Evolutionary conservation across 768 basidiomycete genomes (phyloP).

Genomic region (Rhodotorula paludigena): DNA sequence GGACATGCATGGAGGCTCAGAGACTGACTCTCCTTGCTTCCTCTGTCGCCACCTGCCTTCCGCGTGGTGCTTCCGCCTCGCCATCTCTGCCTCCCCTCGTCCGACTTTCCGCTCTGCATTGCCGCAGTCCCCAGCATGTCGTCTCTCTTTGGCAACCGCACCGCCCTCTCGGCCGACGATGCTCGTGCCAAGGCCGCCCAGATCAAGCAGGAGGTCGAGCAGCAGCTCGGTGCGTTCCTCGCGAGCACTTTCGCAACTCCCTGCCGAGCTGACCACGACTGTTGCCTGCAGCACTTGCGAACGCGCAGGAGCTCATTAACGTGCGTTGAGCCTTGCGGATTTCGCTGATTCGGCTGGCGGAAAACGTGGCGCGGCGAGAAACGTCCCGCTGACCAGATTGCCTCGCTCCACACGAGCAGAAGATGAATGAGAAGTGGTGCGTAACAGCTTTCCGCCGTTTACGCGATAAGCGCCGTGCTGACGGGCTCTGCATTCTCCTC

Average conservation of each 20-base stretch:
- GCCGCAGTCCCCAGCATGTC: constrained; percentile 3
- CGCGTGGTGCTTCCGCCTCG: background rate
- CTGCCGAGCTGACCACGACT: background rate
- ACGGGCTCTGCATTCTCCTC: too few species aligned
- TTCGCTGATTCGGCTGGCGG: background rate
- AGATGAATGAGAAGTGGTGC: constrained; percentile 40
- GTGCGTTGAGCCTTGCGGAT: background rate
- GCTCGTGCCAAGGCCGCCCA: constrained; percentile 19
- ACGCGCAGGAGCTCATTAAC: constrained; percentile 39
- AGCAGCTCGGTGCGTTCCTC: constrained; percentile 31
- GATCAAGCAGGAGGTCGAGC: constrained; percentile 35
- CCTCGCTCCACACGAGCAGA: constrained; percentile 5
- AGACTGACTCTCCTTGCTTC: too few species aligned
- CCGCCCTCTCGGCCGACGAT: constrained; percentile 6
- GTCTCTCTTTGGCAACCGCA: constrained; percentile 22
- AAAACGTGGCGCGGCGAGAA: too few species aligned
- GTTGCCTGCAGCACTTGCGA: constrained; percentile 24
- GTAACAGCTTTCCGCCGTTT: too few species aligned
- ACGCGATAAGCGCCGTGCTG: too few species aligned
- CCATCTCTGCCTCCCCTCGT: background rate
- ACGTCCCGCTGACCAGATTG: too few species aligned
- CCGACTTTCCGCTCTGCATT: background rate
- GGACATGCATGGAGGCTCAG: too few species aligned
- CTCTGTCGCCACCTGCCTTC: too few species aligned
- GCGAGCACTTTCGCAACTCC: background rate